Conservation (phyloP, 2,329 filamentous ascomycete species). For the Graphilbum ipis-grandicollis region DNA sequence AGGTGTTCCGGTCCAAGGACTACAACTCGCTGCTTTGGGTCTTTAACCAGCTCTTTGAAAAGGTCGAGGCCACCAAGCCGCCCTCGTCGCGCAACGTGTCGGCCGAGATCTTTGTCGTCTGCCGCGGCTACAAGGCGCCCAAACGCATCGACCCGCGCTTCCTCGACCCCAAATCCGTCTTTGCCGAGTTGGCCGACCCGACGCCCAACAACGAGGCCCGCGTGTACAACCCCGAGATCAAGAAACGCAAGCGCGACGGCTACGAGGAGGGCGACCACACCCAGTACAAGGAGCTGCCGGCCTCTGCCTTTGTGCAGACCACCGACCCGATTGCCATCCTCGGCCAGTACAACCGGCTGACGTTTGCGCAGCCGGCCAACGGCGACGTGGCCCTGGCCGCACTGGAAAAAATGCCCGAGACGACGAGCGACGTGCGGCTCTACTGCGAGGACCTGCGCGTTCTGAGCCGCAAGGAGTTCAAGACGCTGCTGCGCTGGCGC, state of each 20-base stretch:
- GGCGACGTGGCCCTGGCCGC: slow-evolving; percentile 77
- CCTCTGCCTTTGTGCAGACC: slow-evolving; percentile 87
- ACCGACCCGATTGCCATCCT: slow-evolving; percentile 85
- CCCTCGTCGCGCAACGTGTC: slow-evolving; percentile 92
- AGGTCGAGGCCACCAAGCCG: slow-evolving; percentile 94
- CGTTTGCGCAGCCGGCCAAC: slow-evolving; percentile 63
- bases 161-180: slow-evolving; percentile 75
- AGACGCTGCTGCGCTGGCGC: slow-evolving; percentile 75
- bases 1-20: slow-evolving; percentile 93
- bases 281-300: slow-evolving; percentile 76
- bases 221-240: slow-evolving; percentile 92
- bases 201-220: slow-evolving; percentile 93
- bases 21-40: slow-evolving; percentile 95
- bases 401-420: slow-evolving; percentile 71
- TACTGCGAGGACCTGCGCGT: slow-evolving; percentile 79
- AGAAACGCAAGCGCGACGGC: slow-evolving; percentile 94
- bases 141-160: slow-evolving; percentile 88
- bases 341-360: slow-evolving; percentile 67
- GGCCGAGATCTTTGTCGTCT: slow-evolving; percentile 97
- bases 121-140: slow-evolving; percentile 84
- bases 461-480: slow-evolving; percentile 86
- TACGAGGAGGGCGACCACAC: slow-evolving; percentile 94
- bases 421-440: slow-evolving; percentile 61
- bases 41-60: slow-evolving; percentile 87
- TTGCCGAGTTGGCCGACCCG: slow-evolving; percentile 74